These are phyloP conservation scores for Aurantiochytrium sp. DNA, from an alignment of 108 stramenopile species.

Conservation along the genomic window DNA sequence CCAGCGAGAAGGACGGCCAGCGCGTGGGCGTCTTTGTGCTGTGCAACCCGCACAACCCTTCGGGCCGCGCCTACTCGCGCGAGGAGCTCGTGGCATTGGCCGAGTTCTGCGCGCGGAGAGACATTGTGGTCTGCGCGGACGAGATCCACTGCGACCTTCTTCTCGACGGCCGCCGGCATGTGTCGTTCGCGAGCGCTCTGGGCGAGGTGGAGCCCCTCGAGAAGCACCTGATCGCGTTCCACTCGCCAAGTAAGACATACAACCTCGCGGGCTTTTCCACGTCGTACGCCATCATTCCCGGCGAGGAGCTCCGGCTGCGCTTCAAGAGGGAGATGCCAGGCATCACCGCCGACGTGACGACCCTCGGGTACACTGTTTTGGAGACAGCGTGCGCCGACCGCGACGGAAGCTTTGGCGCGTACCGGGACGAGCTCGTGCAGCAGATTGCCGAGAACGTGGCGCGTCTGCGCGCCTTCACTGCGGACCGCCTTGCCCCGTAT, in stretches of 20 bases:
- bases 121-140: background rate
- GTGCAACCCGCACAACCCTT: slow-evolving; percentile 29
- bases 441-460: background rate
- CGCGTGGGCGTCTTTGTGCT: background rate
- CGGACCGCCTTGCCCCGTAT: background rate
- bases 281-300: background rate
- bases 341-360: background rate
- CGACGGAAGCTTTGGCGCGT: background rate
- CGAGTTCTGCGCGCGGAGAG: background rate
- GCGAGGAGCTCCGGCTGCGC: background rate
- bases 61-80: background rate
- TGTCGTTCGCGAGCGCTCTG: background rate
- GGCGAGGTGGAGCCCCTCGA: background rate
- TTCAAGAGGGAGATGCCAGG: background rate
- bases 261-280: background rate
- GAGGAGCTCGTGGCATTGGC: background rate
- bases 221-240: background rate
- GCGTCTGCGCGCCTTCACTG: background rate
- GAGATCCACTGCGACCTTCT: slow-evolving; percentile 32
- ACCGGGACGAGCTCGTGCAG: background rate
- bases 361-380: background rate
- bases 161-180: background rate
- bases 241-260: slow-evolving; percentile 20
- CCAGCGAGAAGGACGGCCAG: background rate
- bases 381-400: background rate